These are phyloP conservation scores for Fraxinus quadrangulata DNA, from an alignment of 257 asterid genomes.

Conservation along the genomic window DNA sequence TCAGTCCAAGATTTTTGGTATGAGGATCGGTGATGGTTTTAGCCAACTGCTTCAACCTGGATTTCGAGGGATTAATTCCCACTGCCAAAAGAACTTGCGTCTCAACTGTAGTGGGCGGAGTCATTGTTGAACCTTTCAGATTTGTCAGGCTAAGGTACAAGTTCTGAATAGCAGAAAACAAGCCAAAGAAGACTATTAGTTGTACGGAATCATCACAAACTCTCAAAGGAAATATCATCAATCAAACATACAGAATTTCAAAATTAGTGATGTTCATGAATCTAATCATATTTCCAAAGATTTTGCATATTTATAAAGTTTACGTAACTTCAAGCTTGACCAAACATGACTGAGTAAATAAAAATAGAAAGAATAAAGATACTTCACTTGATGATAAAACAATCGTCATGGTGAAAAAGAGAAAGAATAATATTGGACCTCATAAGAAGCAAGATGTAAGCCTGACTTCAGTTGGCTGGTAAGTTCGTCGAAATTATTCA, in stretches of 20 bases:
- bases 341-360: background rate
- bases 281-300: background rate
- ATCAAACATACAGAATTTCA: background rate
- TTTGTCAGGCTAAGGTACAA: conserved; percentile 75
- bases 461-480: conserved; percentile 72
- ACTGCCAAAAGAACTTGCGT: conserved; percentile 75
- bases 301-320: background rate
- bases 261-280: background rate
- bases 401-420: background rate
- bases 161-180: conserved; percentile 58
- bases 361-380: background rate
- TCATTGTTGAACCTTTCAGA: conserved; percentile 74
- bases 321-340: background rate
- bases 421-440: conserved; percentile 46
- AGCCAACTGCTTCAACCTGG: conserved; percentile 91
- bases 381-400: background rate
- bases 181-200: conserved; percentile 21
- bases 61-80: conserved; percentile 65
- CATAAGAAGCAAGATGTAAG: conserved; percentile 70
- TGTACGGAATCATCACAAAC: background rate
- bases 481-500: conserved; percentile 65
- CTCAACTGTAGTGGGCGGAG: conserved; percentile 71
- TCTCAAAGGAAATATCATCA: background rate
- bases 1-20: conserved; percentile 83
- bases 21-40: conserved; percentile 73